Evolutionary conservation across 345 rosid genomes (phyloP).

Genomic region (Pistacia vera): DNA sequence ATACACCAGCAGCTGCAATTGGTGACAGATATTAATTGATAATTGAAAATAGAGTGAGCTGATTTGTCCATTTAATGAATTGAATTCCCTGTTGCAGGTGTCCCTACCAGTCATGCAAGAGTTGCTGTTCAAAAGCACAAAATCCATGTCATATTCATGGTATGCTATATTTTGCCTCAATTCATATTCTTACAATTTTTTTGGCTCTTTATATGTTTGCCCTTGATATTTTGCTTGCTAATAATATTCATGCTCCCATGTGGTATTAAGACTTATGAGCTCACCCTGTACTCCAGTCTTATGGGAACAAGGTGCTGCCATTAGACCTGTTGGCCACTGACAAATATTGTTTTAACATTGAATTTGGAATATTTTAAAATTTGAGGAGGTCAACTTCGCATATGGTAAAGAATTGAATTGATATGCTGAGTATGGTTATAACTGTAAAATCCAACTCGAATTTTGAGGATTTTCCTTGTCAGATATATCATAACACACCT

Average conservation of each 20-base stretch:
- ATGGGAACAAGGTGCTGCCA: not conserved
- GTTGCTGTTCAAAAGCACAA: constrained; percentile 92
- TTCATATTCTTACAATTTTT: not conserved
- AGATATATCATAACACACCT: not conserved
- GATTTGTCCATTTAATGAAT: constrained; percentile 9
- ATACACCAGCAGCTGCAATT: not conserved
- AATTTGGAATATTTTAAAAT: constrained; percentile 11
- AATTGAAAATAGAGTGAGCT: not conserved
- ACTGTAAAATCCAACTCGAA: not conserved
- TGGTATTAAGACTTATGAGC: not conserved
- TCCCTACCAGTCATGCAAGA: constrained; percentile 93
- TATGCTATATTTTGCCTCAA: constrained; percentile 26
- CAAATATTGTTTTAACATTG: not conserved
- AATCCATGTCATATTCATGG: constrained; percentile 97
- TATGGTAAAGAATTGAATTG: not conserved
- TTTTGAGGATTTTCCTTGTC: not conserved
- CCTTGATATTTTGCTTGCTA: not conserved
- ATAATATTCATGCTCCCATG: not conserved
- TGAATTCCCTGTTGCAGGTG: constrained; percentile 61
- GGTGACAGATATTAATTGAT: not conserved
- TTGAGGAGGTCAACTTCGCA: constrained; percentile 2
- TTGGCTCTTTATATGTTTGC: not conserved
- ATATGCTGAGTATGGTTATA: not conserved
- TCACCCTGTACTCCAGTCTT: not conserved
- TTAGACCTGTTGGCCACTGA: not conserved